These are phyloP conservation scores for Phytophthora sansomeana DNA, from an alignment of 352 stramenopile species.

Conservation along the genomic window DNA sequence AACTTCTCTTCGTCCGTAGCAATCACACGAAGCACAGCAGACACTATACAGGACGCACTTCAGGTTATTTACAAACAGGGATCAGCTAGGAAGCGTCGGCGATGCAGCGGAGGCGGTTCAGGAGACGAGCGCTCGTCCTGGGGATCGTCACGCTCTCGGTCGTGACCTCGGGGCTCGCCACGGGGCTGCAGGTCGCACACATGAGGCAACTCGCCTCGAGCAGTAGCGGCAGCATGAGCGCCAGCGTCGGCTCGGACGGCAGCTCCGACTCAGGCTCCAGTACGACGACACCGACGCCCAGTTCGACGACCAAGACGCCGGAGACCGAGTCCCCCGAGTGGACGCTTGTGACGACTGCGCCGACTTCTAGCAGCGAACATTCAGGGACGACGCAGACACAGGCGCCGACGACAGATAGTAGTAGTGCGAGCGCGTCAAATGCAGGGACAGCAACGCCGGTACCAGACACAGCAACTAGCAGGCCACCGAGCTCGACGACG, in stretches of 20 bases:
- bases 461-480: slow-evolving; percentile 8
- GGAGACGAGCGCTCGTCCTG: slow-evolving; percentile 23
- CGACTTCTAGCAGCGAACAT: neutral
- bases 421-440: slow-evolving; percentile 5
- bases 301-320: slow-evolving; percentile 9
- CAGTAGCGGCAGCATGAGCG: too few relatives aligned
- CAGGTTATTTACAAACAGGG: too few relatives aligned
- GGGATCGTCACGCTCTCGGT: slow-evolving; percentile 16
- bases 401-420: slow-evolving; percentile 7
- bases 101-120: slow-evolving; percentile 17
- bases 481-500: slow-evolving; percentile 1
- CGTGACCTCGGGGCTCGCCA: slow-evolving; percentile 12
- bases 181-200: slow-evolving; percentile 6
- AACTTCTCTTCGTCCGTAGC: slow-evolving; percentile 20
- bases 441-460: slow-evolving; percentile 9
- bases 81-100: too few relatives aligned
- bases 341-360: slow-evolving; percentile 8
- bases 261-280: slow-evolving; percentile 8
- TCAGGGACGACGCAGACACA: slow-evolving; percentile 11
- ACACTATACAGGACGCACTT: too few relatives aligned
- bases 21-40: too few relatives aligned
- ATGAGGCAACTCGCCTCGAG: slow-evolving; percentile 15
- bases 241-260: neutral
- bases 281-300: too few relatives aligned
- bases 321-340: neutral